Conservation (phyloP, 2,329 filamentous ascomycete species). For the Beauveria asiatica region DNA sequence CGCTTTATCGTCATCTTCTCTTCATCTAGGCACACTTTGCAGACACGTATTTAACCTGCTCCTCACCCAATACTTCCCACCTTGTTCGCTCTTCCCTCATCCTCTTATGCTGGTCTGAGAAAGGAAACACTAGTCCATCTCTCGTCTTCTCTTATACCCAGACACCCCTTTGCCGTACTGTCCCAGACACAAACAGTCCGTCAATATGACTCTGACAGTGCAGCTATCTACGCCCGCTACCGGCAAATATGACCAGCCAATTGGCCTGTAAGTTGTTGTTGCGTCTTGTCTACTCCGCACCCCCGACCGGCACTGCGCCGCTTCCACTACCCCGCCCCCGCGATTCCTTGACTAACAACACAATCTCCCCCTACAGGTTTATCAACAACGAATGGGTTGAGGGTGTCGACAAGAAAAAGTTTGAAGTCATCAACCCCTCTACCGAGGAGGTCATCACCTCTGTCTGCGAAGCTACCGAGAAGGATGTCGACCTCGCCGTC, state of each 20-base stretch:
- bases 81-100: background rate
- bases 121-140: background rate
- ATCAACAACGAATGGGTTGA: constrained; percentile 87
- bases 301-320: background rate
- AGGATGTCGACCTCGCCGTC: constrained; percentile 76
- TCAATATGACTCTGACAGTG: constrained; percentile 40
- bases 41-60: constrained; percentile 7
- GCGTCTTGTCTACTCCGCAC: background rate
- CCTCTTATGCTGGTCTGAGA: background rate
- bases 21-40: background rate
- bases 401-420: constrained; percentile 76
- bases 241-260: constrained; percentile 51
- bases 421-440: constrained; percentile 84
- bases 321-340: background rate
- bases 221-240: constrained; percentile 62
- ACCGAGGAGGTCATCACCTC: constrained; percentile 78
- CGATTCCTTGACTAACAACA: constrained; percentile 2
- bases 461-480: constrained; percentile 78
- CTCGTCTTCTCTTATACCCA: constrained; percentile 13
- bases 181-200: constrained; percentile 14
- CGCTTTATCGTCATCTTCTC: constrained; percentile 7
- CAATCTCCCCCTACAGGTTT: constrained; percentile 45
- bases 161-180: constrained; percentile 14
- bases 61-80: background rate
- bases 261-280: constrained; percentile 46